Conservation (phyloP, 1,284 basidiomycete genomes). For the Ganoderma sinense region DNA sequence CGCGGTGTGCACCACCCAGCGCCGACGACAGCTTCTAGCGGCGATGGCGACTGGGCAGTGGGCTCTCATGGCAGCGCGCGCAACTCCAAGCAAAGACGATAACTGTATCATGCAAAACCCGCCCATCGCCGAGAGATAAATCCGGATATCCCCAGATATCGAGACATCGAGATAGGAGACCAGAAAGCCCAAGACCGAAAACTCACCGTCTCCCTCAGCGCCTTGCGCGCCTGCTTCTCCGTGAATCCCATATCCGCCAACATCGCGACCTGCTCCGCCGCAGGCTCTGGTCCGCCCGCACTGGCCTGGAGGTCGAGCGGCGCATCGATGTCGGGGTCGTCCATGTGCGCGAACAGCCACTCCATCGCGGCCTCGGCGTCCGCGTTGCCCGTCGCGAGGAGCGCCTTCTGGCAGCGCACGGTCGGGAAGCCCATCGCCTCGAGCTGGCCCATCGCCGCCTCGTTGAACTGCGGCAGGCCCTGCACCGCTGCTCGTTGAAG, state of each 20-base stretch:
- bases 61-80: no score
- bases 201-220: slow-evolving; percentile 85
- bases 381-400: slow-evolving; percentile 87
- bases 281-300: slow-evolving; percentile 58
- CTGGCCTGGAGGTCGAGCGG: slow-evolving; percentile 60
- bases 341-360: slow-evolving; percentile 97
- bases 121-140: no score
- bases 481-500: slow-evolving; percentile 35
- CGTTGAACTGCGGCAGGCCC: slow-evolving; percentile 72
- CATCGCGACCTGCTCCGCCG: slow-evolving; percentile 73
- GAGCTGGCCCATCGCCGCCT: slow-evolving; percentile 75
- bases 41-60: no score
- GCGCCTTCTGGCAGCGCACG: slow-evolving; percentile 86
- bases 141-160: no score
- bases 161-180: not conserved
- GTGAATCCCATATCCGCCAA: slow-evolving; percentile 96
- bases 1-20: not conserved
- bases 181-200: not conserved
- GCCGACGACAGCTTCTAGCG: not conserved
- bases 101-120: no score
- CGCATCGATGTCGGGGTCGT: slow-evolving; percentile 93
- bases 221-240: slow-evolving; percentile 84
- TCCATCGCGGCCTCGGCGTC: slow-evolving; percentile 90
- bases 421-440: slow-evolving; percentile 90
- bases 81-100: not conserved